A percentile compares a stretch with the other conserved stretches of the same genome.
Evolutionary conservation across 768 basidiomycete species (phyloP).

Genomic region (Ephemerocybe angulata): DNA sequence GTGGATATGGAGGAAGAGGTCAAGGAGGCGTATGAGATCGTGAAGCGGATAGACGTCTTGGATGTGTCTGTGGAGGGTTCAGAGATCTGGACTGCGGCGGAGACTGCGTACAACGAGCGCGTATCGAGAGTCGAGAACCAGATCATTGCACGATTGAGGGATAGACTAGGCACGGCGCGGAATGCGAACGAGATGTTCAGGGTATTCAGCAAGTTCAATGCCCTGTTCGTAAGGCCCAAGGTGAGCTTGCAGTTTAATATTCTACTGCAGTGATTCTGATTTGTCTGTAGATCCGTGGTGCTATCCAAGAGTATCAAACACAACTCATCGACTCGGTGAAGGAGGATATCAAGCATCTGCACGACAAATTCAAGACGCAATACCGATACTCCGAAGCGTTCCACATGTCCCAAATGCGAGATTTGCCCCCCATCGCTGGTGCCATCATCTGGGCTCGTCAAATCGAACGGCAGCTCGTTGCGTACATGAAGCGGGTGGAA

Average conservation of each 20-base stretch:
- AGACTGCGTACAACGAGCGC: conserved; percentile 96
- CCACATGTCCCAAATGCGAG: conserved; percentile 98
- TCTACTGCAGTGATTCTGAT: too few relatives aligned
- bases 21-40: conserved; percentile 92
- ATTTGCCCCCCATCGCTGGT: conserved; percentile 95
- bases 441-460: conserved; percentile 99
- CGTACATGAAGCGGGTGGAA: conserved; percentile 99
- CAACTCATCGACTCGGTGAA: conserved; percentile 99
- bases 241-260: too few relatives aligned
- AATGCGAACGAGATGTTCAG: conserved; percentile 99
- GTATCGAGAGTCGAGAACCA: conserved; percentile 98
- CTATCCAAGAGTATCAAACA: conserved; percentile 98
- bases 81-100: conserved; percentile 96
- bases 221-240: conserved; percentile 39
- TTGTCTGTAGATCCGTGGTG: conserved; percentile 90
- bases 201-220: conserved; percentile 98
- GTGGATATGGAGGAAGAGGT: conserved; percentile 99
- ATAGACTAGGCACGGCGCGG: conserved; percentile 88
- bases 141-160: conserved; percentile 90
- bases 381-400: conserved; percentile 95
- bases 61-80: conserved; percentile 95
- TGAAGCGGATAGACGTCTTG: conserved; percentile 94
- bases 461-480: conserved; percentile 91
- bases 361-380: conserved; percentile 97
- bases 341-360: conserved; percentile 92